These are phyloP conservation scores for Phytophthora pini DNA, from an alignment of 352 stramenopile genomes.

Conservation along the genomic window DNA sequence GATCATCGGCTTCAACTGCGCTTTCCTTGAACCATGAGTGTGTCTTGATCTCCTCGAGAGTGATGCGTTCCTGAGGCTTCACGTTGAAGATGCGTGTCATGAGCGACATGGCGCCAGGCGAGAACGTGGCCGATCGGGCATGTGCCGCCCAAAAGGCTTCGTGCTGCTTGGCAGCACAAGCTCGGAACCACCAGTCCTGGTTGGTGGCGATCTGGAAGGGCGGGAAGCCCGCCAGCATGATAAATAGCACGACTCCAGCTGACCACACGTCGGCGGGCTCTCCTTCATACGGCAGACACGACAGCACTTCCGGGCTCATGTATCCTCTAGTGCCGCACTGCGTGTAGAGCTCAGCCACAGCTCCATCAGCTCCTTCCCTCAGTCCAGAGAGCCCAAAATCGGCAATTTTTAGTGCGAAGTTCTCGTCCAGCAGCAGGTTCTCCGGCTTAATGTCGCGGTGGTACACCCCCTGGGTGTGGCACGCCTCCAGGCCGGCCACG, in stretches of 20 bases:
- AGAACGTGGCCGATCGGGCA: slow-evolving; percentile 75
- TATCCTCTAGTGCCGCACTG: slow-evolving; percentile 93
- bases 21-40: slow-evolving; percentile 72
- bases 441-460: slow-evolving; percentile 95
- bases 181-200: slow-evolving; percentile 92
- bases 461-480: slow-evolving; percentile 86
- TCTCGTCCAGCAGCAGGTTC: slow-evolving; percentile 91
- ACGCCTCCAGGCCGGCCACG: slow-evolving; percentile 77
- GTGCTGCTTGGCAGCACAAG: slow-evolving; percentile 73
- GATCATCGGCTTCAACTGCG: slow-evolving; percentile 43
- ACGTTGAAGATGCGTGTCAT: slow-evolving; percentile 78
- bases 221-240: slow-evolving; percentile 93
- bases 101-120: slow-evolving; percentile 70
- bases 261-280: slow-evolving; percentile 92
- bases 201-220: slow-evolving; percentile 91
- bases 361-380: slow-evolving; percentile 63
- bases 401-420: slow-evolving; percentile 91
- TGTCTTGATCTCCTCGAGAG: slow-evolving; percentile 79
- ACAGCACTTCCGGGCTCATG: slow-evolving; percentile 94
- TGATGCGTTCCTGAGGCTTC: slow-evolving; percentile 77
- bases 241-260: slow-evolving; percentile 93
- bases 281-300: slow-evolving; percentile 84
- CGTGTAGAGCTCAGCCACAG: slow-evolving; percentile 77
- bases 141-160: slow-evolving; percentile 85
- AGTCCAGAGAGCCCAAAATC: slow-evolving; percentile 97